Evolutionary conservation across 768 basidiomycete genomes (phyloP), one percentile per base, ranked within the genome.

Genomic region (Tricholoma furcatifolium): DNA sequence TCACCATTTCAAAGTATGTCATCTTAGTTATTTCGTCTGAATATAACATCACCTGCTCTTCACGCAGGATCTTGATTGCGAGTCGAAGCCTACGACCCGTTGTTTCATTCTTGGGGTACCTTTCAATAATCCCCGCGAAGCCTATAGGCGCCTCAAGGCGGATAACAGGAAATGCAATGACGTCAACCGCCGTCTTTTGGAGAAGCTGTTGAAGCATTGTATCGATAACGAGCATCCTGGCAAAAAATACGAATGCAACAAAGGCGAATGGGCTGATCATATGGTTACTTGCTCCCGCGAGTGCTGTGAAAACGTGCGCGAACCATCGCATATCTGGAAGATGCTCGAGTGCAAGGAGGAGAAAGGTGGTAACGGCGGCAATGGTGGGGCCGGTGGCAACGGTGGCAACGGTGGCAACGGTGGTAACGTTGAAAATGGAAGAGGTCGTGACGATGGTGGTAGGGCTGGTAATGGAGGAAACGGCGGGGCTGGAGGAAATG

Each of bases 101-200:
- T 59, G 57, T 40, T 59, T 48, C 15, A 59, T 59, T 39, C 51
- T 59, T 34, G 57, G 57, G 10, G 57, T 59, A 1, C 57, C 57
- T 14, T 59, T 59, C 51, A 59, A 59, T 44, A 47, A 55, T 39
- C 57, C 57, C 6, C 38, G 42, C 7, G 57, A 55, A 4, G 57
- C 54, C 23, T 51, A 48, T 15, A 55, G 34, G 23, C 57, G 57
- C 21, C 27, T 59, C 47, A 52, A 51, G 43, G 49, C 49, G 18
- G 54, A 53, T 47, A 51, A 54, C 20, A 49, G 53, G 18, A 46
- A 55, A 20, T 59, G 57, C 47, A 59, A 59, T 21, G 57, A 59
- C 18, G 57, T 59, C 38, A 59, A 59, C 34, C 54, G 43, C 17
- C 54, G 54, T 27, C 57, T 59, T 12, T 42, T 59, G 6, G 54